Base-by-base conservation (phyloP, 306 rosid genomes). In the Pueraria montana region DNA sequence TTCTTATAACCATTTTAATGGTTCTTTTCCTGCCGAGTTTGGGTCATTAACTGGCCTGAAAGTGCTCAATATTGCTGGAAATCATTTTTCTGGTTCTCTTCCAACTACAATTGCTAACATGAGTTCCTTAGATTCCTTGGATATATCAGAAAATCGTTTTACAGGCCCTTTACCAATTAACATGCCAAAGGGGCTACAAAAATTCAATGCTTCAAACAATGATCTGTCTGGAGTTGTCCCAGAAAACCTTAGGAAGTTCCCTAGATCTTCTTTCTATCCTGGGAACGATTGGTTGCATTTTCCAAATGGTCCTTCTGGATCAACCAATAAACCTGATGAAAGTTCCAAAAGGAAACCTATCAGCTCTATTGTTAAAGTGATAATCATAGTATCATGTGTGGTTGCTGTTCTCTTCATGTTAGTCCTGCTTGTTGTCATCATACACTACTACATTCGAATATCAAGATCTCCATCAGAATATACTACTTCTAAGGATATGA, bases 11-110 rank as follows among this genome's bases (percentile, higher is more conserved):
- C 89, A 67, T 14, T 77, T 93, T 40, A 74, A 71, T 84, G 92
- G 95, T 62, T 89, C 82, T 85, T 91, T 93, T 74, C 95, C 94
- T 18, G 94, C 79, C 74, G 87, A 81, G 26, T 86, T 93, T 72
- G 84, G 85, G 48, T 88, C 92, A 11, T 80, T 91, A 74, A 82
- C 84, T 50, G 86, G 79, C 52, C 88, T 93, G 82, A 86, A 77
- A 84, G 68, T 84, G 82, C 95, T 93, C 59, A 80, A 83, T 73
- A 87, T 93, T 80, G 94, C 92, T 9, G 89, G 90, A 82, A 93
- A 93, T 71, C 88, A 88, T 82, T 87, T 93, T 67, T 93, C 95
- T 48, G 97, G 95, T 56, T 93, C 95, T 73, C 88, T 93, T 68
- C 97, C 97, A 43, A 87, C 90, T 63, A 84, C 95, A 32, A 71